Base-by-base conservation (phyloP, 2,329 filamentous ascomycete species). In the Exophiala oligosperma region DNA sequence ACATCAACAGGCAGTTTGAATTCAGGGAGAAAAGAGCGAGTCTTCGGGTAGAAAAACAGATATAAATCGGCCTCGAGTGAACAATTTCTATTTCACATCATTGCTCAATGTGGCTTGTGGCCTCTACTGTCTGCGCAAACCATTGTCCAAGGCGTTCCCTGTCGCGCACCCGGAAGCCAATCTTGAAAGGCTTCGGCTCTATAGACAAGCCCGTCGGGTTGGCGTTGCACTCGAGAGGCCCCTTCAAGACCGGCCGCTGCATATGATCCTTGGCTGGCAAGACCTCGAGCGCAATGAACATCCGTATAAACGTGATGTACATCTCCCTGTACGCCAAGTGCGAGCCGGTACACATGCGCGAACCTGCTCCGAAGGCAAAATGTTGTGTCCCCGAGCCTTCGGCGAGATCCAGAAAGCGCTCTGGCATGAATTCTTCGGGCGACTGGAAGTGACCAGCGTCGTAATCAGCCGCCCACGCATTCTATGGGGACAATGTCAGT, bases 391-490 rank as follows among this genome's bases (percentile, higher is more conserved):
- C 84, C 0, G 74, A 68, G 1, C 71, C 73, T 48, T 75, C 81
- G 23, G 63, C 73, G 52, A 84, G 76, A 49, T 76, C 71, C 6
- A 91, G 75, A 68, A 87, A 92, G 26, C 89, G 82, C 62, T 91
- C 88, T 0, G 88, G 86, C 14, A 83, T 76, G 70, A 92, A 91
- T 4, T 76, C 72, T 26, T 79, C 61, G 0, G 89, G 82, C 29
- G 82, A 70, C 61, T 84, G 81, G 76, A 90, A 92, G 68, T 90
- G 88, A 0, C 74, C 70, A 5, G 79, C 77, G 67, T 92, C 89
- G 71, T 89, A 90, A 72, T 92, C 81, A 24, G 87, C 89, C 1
- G 86, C 87, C 71, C 87, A 91, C 6, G 88, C 86, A 66, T 87
- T 91, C 81, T 84, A 17, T 17, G 17, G 17, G 17, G 17, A 17